Evolutionary conservation across 2,329 filamentous ascomycete species (phyloP).

Genomic region (Ophiostoma quercus): DNA sequence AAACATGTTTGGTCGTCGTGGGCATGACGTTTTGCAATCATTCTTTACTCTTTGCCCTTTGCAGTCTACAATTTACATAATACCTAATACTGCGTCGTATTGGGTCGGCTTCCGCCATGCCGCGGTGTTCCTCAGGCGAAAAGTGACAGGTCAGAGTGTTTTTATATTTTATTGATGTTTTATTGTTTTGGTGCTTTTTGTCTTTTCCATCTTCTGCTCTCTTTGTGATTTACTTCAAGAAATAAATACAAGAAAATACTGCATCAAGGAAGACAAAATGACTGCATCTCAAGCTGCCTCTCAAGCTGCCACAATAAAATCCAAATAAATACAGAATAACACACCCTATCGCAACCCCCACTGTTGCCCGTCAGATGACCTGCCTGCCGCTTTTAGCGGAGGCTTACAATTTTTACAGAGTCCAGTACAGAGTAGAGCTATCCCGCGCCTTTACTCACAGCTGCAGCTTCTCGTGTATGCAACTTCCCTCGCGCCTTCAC

Average conservation of each 20-base stretch:
- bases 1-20: neutral
- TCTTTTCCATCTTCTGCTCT: neutral
- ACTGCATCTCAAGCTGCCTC: too few relatives aligned
- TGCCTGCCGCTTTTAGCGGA: neutral
- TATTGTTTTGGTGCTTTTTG: neutral
- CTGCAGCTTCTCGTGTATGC: slow-evolving; percentile 10
- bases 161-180: neutral
- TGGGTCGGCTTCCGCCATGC: slow-evolving; percentile 4
- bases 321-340: too few relatives aligned
- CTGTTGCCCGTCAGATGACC: neutral
- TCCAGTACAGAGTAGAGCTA: neutral
- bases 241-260: neutral
- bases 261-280: too few relatives aligned
- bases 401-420: neutral
- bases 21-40: neutral
- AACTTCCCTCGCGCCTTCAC: neutral
- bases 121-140: neutral
- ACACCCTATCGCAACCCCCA: neutral
- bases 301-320: neutral
- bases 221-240: too few relatives aligned
- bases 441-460: neutral
- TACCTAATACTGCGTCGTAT: neutral
- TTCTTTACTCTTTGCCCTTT: too few relatives aligned
- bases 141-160: neutral
- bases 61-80: neutral